These are phyloP conservation scores for Fragaria ananassa DNA, from an alignment of 306 rosid genomes.

Conservation along the genomic window DNA sequence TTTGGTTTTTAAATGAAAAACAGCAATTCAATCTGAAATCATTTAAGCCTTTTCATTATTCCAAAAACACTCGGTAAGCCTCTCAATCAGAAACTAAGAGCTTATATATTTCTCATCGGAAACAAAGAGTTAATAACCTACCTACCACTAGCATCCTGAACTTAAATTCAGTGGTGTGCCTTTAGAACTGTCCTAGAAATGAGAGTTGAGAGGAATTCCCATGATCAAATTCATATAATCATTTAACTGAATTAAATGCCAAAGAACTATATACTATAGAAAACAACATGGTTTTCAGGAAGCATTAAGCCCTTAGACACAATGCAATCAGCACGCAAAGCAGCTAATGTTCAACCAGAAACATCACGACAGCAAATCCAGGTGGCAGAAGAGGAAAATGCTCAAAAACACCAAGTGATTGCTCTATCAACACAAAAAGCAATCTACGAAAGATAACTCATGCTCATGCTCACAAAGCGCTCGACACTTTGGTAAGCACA, in stretches of 20 bases:
- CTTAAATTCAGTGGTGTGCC: neutral
- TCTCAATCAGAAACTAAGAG: slow-evolving; percentile 6
- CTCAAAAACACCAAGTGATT: neutral
- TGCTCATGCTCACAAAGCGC: neutral
- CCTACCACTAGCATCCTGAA: neutral
- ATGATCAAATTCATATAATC: neutral
- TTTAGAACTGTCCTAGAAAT: neutral
- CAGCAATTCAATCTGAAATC: neutral
- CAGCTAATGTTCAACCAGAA: neutral
- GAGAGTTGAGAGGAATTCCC: neutral
- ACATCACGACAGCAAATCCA: neutral
- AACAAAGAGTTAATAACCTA: neutral
- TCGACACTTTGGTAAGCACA: neutral
- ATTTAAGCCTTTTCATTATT: neutral
- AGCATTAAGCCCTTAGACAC: neutral
- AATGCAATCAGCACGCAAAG: neutral
- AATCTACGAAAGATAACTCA: neutral
- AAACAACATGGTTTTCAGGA: neutral
- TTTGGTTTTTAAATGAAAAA: slow-evolving; percentile 5
- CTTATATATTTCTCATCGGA: neutral
- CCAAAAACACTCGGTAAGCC: neutral
- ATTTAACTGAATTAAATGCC: neutral
- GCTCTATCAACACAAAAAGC: neutral
- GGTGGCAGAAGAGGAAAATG: neutral
- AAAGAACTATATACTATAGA: neutral